phyloP scores from a whole-genome alignment of 371 early-diverging fungal species.

The Parasitella parasitica region DNA sequence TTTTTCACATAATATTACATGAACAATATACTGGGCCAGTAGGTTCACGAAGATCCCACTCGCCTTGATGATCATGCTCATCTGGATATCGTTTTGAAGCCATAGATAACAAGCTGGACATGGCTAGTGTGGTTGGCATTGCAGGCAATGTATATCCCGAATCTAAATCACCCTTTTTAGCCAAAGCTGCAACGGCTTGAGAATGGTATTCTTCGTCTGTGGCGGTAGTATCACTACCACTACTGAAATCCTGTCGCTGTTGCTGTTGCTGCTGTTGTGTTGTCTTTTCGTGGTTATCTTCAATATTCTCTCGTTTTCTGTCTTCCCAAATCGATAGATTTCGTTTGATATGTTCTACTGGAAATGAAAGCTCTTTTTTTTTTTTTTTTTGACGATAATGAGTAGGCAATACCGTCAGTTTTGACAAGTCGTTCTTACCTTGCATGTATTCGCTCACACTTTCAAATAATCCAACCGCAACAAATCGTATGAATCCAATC shows the following conservation, averaged over 20 bases:
- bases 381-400: too few species aligned
- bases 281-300: neutral
- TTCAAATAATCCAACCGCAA: slow-evolving; percentile 68
- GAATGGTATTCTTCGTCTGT: slow-evolving; percentile 13
- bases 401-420: too few species aligned
- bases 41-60: slow-evolving; percentile 15
- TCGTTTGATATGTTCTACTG: slow-evolving; percentile 38
- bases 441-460: slow-evolving; percentile 42
- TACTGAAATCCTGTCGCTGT: neutral
- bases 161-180: neutral
- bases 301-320: slow-evolving; percentile 29
- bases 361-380: slow-evolving; percentile 38
- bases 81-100: neutral
- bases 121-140: slow-evolving; percentile 39
- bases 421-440: slow-evolving; percentile 31
- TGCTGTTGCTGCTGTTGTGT: neutral
- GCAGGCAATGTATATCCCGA: slow-evolving; percentile 15
- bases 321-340: slow-evolving; percentile 43
- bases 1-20: slow-evolving; percentile 23
- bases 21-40: slow-evolving; percentile 38
- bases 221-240: neutral
- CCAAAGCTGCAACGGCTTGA: slow-evolving; percentile 7
- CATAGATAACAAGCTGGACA: slow-evolving; percentile 18
- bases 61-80: slow-evolving; percentile 11
- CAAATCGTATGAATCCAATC: slow-evolving; percentile 67